Percentiles rank a stretch among this genome's conserved stretches.
Evolutionary conservation across 1,284 basidiomycete species (phyloP).

Genomic region (Phlebopus sp.): DNA sequence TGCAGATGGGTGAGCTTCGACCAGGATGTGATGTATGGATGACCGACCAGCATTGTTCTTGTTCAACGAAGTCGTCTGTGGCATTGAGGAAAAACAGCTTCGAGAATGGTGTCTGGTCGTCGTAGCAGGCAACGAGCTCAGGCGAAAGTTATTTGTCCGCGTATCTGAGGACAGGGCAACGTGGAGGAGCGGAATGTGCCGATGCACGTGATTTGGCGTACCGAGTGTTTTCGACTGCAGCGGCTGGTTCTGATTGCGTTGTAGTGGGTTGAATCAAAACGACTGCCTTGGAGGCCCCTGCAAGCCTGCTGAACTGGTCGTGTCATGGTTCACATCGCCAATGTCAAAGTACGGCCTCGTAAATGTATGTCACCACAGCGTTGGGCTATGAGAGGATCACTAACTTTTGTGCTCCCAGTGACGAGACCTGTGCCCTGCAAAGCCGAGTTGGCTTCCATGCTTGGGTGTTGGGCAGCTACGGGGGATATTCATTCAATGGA

Average conservation of each 20-base stretch:
- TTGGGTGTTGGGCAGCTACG: slow-evolving; percentile 89
- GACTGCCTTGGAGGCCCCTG: no score
- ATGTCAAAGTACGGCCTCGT: slow-evolving; percentile 76
- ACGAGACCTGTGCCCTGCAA: slow-evolving; percentile 28
- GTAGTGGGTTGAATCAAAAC: not conserved
- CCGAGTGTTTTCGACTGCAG: slow-evolving; percentile 2
- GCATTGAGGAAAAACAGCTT: not conserved
- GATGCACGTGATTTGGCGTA: slow-evolving; percentile 4
- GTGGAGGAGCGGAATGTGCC: slow-evolving; percentile 15
- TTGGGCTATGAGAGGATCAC: not conserved
- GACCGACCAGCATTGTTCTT: slow-evolving; percentile 79
- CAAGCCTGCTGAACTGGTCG: not conserved
- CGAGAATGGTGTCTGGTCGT: not conserved
- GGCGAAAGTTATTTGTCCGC: slow-evolving; percentile 1
- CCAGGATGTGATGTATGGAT: not conserved
- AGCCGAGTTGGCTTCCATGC: slow-evolving; percentile 76
- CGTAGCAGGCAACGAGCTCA: slow-evolving; percentile 4
- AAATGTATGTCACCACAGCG: slow-evolving; percentile 51
- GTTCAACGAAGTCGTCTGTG: slow-evolving; percentile 53
- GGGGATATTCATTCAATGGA: slow-evolving; percentile 65
- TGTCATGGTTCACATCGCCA: slow-evolving; percentile 61
- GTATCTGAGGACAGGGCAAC: not conserved
- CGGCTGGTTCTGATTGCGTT: slow-evolving; percentile 1
- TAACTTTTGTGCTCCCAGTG: slow-evolving; percentile 8
- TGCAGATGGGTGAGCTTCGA: not conserved